Percentiles rank a stretch among this genome's conserved stretches.
These are phyloP conservation scores for Scedosporium aurantiacum DNA, from an alignment of 2,329 filamentous ascomycete species.

Conservation along the genomic window DNA sequence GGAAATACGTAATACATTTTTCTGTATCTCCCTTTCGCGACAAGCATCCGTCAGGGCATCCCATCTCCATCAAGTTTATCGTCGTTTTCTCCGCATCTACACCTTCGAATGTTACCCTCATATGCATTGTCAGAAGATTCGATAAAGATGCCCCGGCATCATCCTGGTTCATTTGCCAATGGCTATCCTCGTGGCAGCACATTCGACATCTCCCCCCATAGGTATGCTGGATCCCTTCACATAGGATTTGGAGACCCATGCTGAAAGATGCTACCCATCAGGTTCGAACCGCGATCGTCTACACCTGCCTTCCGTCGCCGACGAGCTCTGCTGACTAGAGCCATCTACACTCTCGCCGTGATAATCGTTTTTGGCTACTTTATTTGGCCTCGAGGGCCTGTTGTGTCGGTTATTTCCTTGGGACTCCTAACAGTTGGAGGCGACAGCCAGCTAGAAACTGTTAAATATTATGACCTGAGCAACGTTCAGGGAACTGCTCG, in stretches of 20 bases:
- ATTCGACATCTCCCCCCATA: constrained; percentile 82
- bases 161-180: constrained; percentile 64
- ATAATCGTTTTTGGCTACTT: constrained; percentile 61
- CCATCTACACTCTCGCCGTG: constrained; percentile 48
- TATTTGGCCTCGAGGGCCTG: constrained; percentile 57
- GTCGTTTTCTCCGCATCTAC: neutral
- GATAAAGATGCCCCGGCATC: constrained; percentile 80
- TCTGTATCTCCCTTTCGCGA: neutral
- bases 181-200: constrained; percentile 69
- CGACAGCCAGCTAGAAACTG: constrained; percentile 77
- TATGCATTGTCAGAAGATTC: neutral
- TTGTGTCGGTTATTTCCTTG: constrained; percentile 53
- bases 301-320: constrained; percentile 60
- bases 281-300: constrained; percentile 76
- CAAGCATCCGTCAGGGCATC: neutral
- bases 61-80: neutral
- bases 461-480: constrained; percentile 91
- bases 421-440: constrained; percentile 57
- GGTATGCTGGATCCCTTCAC: constrained; percentile 40
- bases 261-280: constrained; percentile 22
- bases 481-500: constrained; percentile 83
- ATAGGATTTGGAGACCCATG: neutral
- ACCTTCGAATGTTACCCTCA: neutral
- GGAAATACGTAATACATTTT: no score
- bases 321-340: constrained; percentile 58